These are phyloP conservation scores for Penicillium paradoxum DNA, from an alignment of 495 filamentous ascomycete genomes.

Conservation along the genomic window DNA sequence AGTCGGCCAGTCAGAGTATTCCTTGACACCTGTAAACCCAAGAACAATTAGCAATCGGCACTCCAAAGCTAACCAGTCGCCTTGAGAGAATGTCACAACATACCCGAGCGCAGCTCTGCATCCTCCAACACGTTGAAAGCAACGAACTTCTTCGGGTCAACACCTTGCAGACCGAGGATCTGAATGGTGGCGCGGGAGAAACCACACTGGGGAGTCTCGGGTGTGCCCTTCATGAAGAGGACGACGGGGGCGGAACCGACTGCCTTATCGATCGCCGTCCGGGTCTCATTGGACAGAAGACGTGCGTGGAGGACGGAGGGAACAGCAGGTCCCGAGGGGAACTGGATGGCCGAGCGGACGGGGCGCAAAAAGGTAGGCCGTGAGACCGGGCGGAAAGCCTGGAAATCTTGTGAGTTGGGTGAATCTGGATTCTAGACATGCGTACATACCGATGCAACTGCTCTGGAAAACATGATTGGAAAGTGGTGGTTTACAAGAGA, in stretches of 20 bases:
- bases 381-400: constrained; percentile 38
- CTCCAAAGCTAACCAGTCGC: not conserved
- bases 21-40: constrained; percentile 75
- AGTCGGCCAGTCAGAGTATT: constrained; percentile 98
- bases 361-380: constrained; percentile 24
- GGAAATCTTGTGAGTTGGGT: constrained; percentile 1
- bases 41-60: not conserved
- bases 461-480: constrained; percentile 37
- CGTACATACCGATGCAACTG: constrained; percentile 29
- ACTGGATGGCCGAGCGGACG: constrained; percentile 24
- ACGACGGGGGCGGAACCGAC: constrained; percentile 83
- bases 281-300: constrained; percentile 70
- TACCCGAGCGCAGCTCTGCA: constrained; percentile 78
- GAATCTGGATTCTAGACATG: not conserved
- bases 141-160: constrained; percentile 93
- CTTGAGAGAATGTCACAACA: constrained; percentile 15
- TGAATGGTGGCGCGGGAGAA: constrained; percentile 95
- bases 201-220: constrained; percentile 94
- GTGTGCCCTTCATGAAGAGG: constrained; percentile 98
- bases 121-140: constrained; percentile 97
- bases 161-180: constrained; percentile 89
- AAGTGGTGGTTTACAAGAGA: not conserved
- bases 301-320: constrained; percentile 45
- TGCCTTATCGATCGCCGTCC: constrained; percentile 79
- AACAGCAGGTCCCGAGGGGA: constrained; percentile 16